A percentile compares a stretch with the other conserved stretches of the same genome.
Conservation (phyloP, 495 filamentous ascomycete species). For the Penicillium angulare region DNA sequence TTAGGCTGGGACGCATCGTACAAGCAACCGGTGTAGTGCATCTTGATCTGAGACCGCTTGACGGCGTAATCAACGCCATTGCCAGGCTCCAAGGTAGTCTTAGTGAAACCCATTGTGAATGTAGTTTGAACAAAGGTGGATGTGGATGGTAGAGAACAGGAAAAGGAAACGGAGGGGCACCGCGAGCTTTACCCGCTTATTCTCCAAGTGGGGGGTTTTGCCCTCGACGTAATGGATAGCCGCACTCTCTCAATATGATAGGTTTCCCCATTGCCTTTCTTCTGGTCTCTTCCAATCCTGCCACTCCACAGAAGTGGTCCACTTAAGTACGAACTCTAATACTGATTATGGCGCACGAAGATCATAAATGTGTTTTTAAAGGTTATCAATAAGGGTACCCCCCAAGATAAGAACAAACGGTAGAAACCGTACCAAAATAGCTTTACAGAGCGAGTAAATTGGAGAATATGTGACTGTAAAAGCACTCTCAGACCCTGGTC, state of each 20-base stretch:
- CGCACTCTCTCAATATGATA: neutral
- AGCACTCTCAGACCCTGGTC: neutral
- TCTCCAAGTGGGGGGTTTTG: conserved; percentile 11
- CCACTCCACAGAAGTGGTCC: neutral
- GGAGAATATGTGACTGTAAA: neutral
- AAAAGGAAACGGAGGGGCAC: conserved; percentile 12
- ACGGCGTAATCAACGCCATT: conserved; percentile 56
- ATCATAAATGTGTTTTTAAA: neutral
- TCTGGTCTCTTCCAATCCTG: neutral
- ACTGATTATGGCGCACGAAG: neutral
- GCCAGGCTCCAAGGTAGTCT: conserved; percentile 42
- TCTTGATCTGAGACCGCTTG: conserved; percentile 65
- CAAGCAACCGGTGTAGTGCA: conserved; percentile 82
- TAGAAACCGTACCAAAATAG: too few relatives aligned
- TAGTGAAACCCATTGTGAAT: conserved; percentile 56
- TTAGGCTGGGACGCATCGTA: conserved; percentile 56
- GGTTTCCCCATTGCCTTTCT: neutral
- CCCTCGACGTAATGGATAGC: conserved; percentile 15
- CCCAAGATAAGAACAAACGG: too few relatives aligned
- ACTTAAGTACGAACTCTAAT: neutral
- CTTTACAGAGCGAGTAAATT: neutral
- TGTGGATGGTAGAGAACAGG: conserved; percentile 3
- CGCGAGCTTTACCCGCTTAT: conserved; percentile 11
- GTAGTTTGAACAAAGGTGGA: neutral
- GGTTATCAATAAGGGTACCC: neutral